These are phyloP conservation scores for Globisporangium heterothallicum DNA, from an alignment of 352 stramenopile genomes.

Conservation along the genomic window DNA sequence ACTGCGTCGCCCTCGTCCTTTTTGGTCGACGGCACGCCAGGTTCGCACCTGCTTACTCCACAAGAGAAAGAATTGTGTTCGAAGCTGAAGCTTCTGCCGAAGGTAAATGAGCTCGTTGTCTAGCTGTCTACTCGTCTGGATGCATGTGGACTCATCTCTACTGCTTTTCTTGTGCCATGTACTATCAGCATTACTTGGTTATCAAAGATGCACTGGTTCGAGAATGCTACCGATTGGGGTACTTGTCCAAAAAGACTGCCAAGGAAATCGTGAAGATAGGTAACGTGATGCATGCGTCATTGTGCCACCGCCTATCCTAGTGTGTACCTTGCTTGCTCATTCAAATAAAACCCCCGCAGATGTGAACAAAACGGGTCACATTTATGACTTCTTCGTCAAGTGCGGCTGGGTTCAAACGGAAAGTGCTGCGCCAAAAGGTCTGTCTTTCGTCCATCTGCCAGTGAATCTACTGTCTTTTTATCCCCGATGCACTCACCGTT, in stretches of 20 bases:
- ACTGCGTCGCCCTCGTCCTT: conserved; percentile 35
- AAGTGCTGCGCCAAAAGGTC: conserved; percentile 43
- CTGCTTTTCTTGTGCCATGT: background rate
- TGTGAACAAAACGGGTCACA: conserved; percentile 76
- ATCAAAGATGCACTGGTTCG: conserved; percentile 94
- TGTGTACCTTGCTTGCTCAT: conserved; percentile 18
- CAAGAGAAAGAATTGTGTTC: conserved; percentile 90
- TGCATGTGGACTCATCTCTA: background rate
- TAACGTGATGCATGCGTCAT: conserved; percentile 18
- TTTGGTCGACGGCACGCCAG: conserved; percentile 77
- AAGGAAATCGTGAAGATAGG: conserved; percentile 91
- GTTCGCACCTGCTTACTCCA: conserved; percentile 83
- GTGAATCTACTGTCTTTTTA: background rate
- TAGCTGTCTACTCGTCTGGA: background rate
- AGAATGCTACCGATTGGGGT: conserved; percentile 74
- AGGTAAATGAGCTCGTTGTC: conserved; percentile 31
- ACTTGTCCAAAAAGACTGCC: conserved; percentile 69
- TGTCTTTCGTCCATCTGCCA: conserved; percentile 5
- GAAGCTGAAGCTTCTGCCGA: conserved; percentile 87
- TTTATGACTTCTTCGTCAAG: conserved; percentile 90
- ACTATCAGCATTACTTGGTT: conserved; percentile 87
- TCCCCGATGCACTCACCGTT: too few species aligned
- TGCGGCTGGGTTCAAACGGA: conserved; percentile 83
- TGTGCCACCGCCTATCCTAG: background rate
- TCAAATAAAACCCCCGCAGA: conserved; percentile 54